Evolutionary conservation across 139 green algal genomes (phyloP).

Genomic region (Tetradesmus lagerheimii): DNA sequence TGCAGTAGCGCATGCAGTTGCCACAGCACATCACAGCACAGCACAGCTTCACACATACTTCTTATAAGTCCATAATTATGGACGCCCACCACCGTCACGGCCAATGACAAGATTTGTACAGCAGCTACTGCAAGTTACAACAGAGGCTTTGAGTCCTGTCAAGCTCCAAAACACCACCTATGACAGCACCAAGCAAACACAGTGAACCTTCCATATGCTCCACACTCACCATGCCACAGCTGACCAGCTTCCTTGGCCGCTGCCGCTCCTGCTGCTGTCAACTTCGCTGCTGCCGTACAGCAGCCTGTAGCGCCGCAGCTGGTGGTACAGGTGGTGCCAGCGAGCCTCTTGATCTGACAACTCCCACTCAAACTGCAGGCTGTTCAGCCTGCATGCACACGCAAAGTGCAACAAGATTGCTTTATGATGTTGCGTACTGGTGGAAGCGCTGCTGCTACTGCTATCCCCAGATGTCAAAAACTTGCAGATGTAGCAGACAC

Average conservation of each 20-base stretch:
- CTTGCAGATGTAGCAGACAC: too few species aligned
- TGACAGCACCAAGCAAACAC: too few species aligned
- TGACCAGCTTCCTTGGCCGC: neutral
- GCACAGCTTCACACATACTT: too few species aligned
- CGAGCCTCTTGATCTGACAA: constrained; percentile 46
- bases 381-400: constrained; percentile 32
- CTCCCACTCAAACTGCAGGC: constrained; percentile 51
- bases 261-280: neutral
- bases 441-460: neutral
- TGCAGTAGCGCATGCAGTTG: neutral
- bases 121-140: too few species aligned
- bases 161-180: too few species aligned
- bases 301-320: constrained; percentile 47
- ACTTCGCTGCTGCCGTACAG: constrained; percentile 43
- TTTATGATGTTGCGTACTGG: too few species aligned
- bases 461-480: too few species aligned
- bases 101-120: too few species aligned
- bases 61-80: too few species aligned
- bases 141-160: too few species aligned
- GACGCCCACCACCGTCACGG: too few species aligned
- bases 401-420: neutral
- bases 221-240: neutral
- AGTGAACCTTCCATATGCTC: neutral
- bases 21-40: too few species aligned
- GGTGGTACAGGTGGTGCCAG: constrained; percentile 54